phyloP scores from a whole-genome alignment of 163 green algal genomes.

The Scenedesmus sp. region DNA sequence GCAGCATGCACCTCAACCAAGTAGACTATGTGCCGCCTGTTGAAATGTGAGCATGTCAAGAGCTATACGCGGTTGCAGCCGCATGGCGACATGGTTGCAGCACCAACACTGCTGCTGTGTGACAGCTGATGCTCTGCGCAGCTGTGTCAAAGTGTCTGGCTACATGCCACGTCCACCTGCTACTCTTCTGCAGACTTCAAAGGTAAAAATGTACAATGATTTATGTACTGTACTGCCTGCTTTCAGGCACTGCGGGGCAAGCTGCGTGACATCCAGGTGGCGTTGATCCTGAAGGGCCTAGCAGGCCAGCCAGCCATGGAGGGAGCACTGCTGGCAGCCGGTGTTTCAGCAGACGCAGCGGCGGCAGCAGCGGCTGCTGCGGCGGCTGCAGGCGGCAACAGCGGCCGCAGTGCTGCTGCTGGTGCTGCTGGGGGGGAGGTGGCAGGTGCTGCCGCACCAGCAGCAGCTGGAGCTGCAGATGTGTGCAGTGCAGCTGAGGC shows the following conservation, averaged over 20 bases:
- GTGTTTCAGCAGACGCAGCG: neutral
- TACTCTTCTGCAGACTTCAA: too few relatives aligned
- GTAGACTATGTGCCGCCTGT: too few relatives aligned
- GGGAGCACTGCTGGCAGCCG: neutral
- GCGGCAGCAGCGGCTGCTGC: neutral
- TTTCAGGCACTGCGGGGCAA: neutral
- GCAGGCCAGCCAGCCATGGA: neutral
- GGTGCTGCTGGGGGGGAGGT: too few relatives aligned
- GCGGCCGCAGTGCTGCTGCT: neutral
- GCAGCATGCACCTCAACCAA: too few relatives aligned
- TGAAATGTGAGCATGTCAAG: too few relatives aligned
- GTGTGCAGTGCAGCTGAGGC: neutral
- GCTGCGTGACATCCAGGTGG: neutral
- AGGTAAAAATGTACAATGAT: neutral
- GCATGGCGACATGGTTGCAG: too few relatives aligned
- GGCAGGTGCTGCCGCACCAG: neutral
- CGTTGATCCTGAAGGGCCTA: neutral
- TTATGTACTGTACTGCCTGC: neutral
- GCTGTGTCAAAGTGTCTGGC: too few relatives aligned
- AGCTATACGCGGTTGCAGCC: too few relatives aligned
- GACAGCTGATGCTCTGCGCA: too few relatives aligned
- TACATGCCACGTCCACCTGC: too few relatives aligned
- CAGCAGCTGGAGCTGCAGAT: neutral
- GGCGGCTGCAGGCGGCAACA: neutral
- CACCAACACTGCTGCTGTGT: too few relatives aligned